Percentiles rank a stretch among this genome's conserved stretches.
Evolutionary conservation across 441 rosid species (phyloP).

Genomic region (Corymbia citriodora): DNA sequence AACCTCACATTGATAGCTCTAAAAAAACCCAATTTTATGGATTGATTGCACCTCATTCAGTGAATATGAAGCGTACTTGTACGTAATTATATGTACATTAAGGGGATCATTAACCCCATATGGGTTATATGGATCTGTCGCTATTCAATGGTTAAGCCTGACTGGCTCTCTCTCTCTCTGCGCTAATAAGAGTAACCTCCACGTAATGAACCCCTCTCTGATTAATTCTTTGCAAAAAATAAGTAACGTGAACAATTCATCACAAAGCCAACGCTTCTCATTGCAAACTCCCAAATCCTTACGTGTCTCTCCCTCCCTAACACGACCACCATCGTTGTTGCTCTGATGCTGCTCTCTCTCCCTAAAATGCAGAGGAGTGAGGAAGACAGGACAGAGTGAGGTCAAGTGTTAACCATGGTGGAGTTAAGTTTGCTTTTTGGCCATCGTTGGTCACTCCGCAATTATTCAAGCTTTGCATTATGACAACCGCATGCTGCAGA

Average conservation of each 20-base stretch:
- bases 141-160: too few relatives aligned
- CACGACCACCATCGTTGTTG: neutral
- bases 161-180: too few relatives aligned
- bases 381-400: neutral
- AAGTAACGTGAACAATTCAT: neutral
- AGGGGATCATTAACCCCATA: too few relatives aligned
- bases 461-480: too few relatives aligned
- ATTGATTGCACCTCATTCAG: neutral
- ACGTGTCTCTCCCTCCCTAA: neutral
- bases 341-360: neutral
- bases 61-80: neutral
- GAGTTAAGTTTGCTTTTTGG: neutral
- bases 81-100: neutral
- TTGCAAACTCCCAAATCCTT: neutral
- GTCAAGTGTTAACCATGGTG: neutral
- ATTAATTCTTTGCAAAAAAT: neutral
- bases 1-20: neutral
- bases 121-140: accelerated
- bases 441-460: neutral
- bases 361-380: neutral
- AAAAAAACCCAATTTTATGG: neutral
- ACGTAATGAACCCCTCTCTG: too few relatives aligned
- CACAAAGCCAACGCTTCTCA: neutral
- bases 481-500: too few relatives aligned
- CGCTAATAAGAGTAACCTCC: too few relatives aligned